Evolutionary conservation across 768 basidiomycete species (phyloP), one percentile per base, ranked within the genome.

Genomic region (Hebeloma cylindrosporum): DNA sequence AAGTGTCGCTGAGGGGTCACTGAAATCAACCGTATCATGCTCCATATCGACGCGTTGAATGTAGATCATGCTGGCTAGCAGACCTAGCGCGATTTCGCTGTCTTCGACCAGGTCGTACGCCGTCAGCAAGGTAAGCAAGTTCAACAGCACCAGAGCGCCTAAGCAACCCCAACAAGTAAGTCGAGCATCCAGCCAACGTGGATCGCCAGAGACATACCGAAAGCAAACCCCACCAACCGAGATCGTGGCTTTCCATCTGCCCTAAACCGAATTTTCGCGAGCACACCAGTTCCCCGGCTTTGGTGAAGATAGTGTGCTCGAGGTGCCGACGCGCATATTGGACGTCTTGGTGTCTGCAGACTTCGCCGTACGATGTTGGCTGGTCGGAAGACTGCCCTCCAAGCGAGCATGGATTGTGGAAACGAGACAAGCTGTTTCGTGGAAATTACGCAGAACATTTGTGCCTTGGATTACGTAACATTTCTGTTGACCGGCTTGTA

Each of bases 191-290:
- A 5, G 22, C 23, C 9, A n/a, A 4, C 36, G 21, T 16, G 10
- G 7, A 28, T 45, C n/a, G n/a, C n/a, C 11, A 30, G 7, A 10
- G 27, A 48, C 61, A 36, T 38, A 70, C 68, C 62, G 43, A 66
- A 60, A 11, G 61, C 45, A 9, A 60, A 54, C 8, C 66, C 67
- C 37, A 64, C 64, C 33, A 59, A 35, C 49, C 59, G 63, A 3
- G 68, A 70, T 36, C 70, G 55, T 31, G 64, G 65, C 27, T 60
- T 61, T 23, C 70, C 70, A 59, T 71, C 66, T 21, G 50, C 52
- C 50, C 62, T 58, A 54, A 60, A 68, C 48, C 61, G 65, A 29
- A 69, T 13, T 49, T 55, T 66, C 7, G 53, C 48, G 29, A 57
- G 56, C 38, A 63, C 43, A 11, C 59, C 58, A 10, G 57, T 43